Conservation (phyloP, 1,284 basidiomycete species). For the Caloboletus firmus region DNA sequence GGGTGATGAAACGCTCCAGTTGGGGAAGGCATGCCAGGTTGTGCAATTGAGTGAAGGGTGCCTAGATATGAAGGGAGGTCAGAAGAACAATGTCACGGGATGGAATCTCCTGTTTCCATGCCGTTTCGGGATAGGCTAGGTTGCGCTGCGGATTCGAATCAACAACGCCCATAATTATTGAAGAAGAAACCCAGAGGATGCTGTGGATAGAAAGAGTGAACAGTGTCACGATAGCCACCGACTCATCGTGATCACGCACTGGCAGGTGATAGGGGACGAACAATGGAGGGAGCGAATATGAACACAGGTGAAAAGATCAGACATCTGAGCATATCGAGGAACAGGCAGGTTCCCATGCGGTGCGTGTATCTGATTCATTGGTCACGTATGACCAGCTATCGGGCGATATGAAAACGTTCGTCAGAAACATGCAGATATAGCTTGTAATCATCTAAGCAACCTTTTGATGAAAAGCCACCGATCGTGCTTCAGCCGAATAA, state of each 20-base stretch:
- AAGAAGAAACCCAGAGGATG: constrained; percentile 15
- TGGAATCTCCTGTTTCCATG: constrained; percentile 19
- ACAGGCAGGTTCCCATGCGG: constrained; percentile 21
- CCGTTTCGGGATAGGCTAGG: constrained; percentile 13
- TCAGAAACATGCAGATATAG: constrained; percentile 23
- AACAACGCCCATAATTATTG: constrained; percentile 15
- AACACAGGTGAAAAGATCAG: constrained; percentile 8
- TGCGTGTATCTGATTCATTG: constrained; percentile 7
- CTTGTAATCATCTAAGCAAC: constrained; percentile 27
- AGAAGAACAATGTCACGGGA: constrained; percentile 12
- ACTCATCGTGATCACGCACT: constrained; percentile 5
- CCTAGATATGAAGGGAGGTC: not conserved
- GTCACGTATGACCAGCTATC: constrained; percentile 14
- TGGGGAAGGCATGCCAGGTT: constrained; percentile 1
- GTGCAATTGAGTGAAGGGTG: not conserved
- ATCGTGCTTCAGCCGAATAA: constrained; percentile 11
- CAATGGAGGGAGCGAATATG: constrained; percentile 2
- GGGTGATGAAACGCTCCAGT: not conserved
- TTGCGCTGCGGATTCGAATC: constrained; percentile 13
- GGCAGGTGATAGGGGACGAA: not conserved
- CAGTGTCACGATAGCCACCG: not conserved
- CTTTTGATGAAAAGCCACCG: constrained; percentile 25
- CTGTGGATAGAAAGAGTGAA: constrained; percentile 1
- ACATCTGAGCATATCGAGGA: constrained; percentile 13
- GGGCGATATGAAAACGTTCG: constrained; percentile 31